Evolutionary conservation across 2,329 filamentous ascomycete genomes (phyloP), one percentile per base, ranked within the genome.

Genomic region (Aspergillus floridensis): DNA sequence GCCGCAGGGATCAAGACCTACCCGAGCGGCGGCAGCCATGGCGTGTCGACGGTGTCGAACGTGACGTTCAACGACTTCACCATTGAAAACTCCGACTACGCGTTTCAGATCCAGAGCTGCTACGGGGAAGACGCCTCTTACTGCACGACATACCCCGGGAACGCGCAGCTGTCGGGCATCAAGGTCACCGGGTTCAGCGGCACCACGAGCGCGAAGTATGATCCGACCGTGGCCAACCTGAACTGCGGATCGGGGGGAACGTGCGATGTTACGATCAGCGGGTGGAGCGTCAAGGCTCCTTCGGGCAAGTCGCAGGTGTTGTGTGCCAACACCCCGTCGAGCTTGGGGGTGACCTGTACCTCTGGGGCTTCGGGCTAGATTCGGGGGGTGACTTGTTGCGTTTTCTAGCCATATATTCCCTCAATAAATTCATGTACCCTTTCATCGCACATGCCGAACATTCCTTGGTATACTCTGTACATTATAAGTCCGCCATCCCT

Each of bases 1-100:
- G 79, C 79, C 1, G 77, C 72, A 0, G 79, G 80, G 0, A 81
- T 82, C 63, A 82, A 81, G 64, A 69, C 76, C 2, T 81, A 81
- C 59, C 77, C 77, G 0, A 71, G 69, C 14, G 77, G 77, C 1
- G 65, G 65, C 2, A 59, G 56, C 5, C 72, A 80, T 58, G 75
- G 76, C 12, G 62, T 67, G 0, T 74, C 77, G 0, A 72, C 71
- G 0, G 77, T 81, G 22, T 68, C 63, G 3, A 81, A 81, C 59
- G 75, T 80, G 22, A 81, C 77, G 0, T 81, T 70, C 57, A 68
- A 71, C 5, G 70, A 68, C 19, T 68, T 81, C 19, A 72, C 68
- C 0, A 73, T 79, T 5, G 62, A 74, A 1, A 68, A 71, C 12
- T 75, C 71, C 57, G 77, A 79, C 56, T 80, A 80, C 60, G 79